Evolutionary conservation across 768 basidiomycete species (phyloP), one percentile per base, ranked within the genome.

Genomic region (Phylloporus rhodoxanthus): DNA sequence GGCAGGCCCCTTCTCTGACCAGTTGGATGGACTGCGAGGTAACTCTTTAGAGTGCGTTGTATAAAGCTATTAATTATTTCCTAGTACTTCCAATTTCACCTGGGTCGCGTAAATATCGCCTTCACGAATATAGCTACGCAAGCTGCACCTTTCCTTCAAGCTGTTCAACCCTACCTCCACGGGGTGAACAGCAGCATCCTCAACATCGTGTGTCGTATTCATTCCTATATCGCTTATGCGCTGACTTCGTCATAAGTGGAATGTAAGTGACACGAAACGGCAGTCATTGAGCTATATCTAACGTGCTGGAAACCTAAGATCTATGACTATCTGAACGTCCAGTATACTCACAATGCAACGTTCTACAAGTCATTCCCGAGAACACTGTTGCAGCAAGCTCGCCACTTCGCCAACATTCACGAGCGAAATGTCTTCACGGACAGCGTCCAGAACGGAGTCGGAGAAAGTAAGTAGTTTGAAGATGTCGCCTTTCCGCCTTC

Each of bases 301-400:
- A 54, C 7, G 8, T 23, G 47, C 6, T 20, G 17, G 20, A 29
- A n/a, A 32, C 40, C 37, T 25, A 53, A 87, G 85, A 74, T 91
- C 59, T 87, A 78, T 63, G 87, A 91, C 68, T 88, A 75, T 67
- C 75, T 92, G 55, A 82, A 82, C 68, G 76, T 85, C 11, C 75
- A 90, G 65, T 77, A 85, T 52, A 78, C 74, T 33, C 87, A 93
- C 73, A 91, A 93, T 73, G 78, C 75, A 68, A 84, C 85, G 21
- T 92, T 85, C 56, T 82, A 84, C 6, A 70, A 80, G 57, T 76
- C 81, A 50, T 81, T 91, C 38, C 84, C 87, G 2, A 78, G 83
- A 20, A 81, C 79, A 5, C 75, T 83, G 61, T 63, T 87, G 56
- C 76, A 84, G 53, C 87, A 87, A 65, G 84, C 85, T 11, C 84